Evolutionary conservation across 78 protist genomes (phyloP).

Genomic region (Speleostelium caveatum): DNA sequence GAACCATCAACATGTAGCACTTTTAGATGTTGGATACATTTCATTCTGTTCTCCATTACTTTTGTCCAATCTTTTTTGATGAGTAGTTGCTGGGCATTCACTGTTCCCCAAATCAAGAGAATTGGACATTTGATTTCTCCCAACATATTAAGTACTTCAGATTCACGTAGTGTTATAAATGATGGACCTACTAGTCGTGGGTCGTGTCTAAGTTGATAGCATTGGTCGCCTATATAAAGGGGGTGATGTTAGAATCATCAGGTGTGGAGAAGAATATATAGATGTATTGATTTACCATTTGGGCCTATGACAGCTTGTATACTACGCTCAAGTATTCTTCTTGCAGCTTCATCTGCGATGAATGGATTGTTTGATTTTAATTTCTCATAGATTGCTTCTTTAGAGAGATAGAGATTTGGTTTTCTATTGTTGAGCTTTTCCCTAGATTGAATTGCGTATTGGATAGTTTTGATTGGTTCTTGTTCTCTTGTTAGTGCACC

Average conservation of each 20-base stretch:
- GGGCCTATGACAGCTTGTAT: conserved; percentile 31
- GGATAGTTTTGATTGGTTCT: conserved; percentile 52
- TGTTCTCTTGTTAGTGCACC: conserved; percentile 46
- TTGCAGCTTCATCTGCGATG: conserved; percentile 60
- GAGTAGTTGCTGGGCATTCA: conserved; percentile 30
- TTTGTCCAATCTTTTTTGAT: conserved; percentile 51
- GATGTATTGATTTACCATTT: too few species aligned
- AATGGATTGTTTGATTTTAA: conserved; percentile 55
- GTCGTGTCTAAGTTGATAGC: conserved; percentile 57
- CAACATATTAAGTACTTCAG: conserved; percentile 32
- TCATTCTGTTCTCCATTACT: conserved; percentile 53
- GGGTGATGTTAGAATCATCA: too few species aligned
- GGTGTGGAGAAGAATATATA: too few species aligned
- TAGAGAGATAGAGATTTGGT: conserved; percentile 27
- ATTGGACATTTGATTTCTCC: conserved; percentile 47
- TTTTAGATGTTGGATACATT: conserved; percentile 16
- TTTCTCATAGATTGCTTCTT: conserved; percentile 50
- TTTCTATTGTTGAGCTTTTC: conserved; percentile 26
- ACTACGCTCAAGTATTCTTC: conserved; percentile 9
- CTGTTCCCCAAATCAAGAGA: conserved; percentile 40
- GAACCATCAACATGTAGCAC: background rate
- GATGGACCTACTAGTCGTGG: conserved; percentile 59
- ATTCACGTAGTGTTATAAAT: conserved; percentile 33
- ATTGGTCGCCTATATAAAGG: too few species aligned
- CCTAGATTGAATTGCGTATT: conserved; percentile 46